These are phyloP conservation scores for Prunus fruticosa DNA, from an alignment of 306 rosid genomes.

Conservation along the genomic window DNA sequence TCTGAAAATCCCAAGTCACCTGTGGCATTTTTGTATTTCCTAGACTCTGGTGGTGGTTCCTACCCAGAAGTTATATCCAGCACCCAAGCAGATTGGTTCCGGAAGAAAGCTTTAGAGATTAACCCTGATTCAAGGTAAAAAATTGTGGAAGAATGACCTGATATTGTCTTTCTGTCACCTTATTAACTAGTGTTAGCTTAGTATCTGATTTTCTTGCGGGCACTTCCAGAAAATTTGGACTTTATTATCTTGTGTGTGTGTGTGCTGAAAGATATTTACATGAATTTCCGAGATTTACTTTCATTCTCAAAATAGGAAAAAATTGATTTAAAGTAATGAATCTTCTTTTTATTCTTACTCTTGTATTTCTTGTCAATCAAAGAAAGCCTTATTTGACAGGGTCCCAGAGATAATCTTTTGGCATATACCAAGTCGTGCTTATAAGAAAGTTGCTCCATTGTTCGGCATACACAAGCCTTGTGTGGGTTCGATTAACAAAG, in stretches of 20 bases:
- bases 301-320: not conserved
- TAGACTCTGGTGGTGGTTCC: conserved; percentile 96
- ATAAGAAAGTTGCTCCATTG: conserved; percentile 57
- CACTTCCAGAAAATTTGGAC: not conserved
- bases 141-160: not conserved
- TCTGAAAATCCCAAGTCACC: conserved; percentile 43
- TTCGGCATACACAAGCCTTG: conserved; percentile 57
- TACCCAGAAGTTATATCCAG: conserved; percentile 74
- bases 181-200: not conserved
- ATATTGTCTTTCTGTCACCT: too few species aligned
- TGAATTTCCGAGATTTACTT: not conserved
- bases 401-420: conserved; percentile 83
- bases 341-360: not conserved
- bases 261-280: not conserved
- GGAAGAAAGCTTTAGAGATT: conserved; percentile 39
- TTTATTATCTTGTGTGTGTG: not conserved
- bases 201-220: not conserved
- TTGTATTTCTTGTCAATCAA: conserved; percentile 13
- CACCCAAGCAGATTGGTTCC: conserved; percentile 70
- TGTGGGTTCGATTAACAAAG: conserved; percentile 76
- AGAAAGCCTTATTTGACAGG: conserved; percentile 34
- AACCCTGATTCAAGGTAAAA: conserved; percentile 63
- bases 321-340: not conserved
- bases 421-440: conserved; percentile 85
- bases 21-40: conserved; percentile 61